Percentiles rank a stretch among this genome's conserved stretches.
Conservation (phyloP, 176 grass and related monocot species). For the Puccinellia tenuiflora region DNA sequence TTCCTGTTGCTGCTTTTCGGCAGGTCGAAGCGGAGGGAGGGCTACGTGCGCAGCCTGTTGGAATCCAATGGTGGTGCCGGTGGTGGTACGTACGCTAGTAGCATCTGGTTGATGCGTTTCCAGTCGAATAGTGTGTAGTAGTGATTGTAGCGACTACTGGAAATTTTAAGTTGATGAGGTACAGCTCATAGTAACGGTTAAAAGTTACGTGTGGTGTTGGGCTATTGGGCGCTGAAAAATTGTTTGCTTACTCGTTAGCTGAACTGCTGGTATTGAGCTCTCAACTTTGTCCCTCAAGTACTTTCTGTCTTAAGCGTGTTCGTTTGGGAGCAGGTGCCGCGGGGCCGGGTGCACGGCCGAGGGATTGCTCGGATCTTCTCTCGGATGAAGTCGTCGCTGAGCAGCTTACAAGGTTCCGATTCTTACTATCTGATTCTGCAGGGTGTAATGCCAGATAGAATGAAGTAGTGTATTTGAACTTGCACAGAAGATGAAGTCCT, state of each 20-base stretch:
- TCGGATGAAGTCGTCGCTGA: conserved; percentile 88
- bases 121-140: neutral
- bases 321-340: conserved; percentile 15
- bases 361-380: conserved; percentile 48
- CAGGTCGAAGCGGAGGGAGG: conserved; percentile 39
- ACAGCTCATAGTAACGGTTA: neutral
- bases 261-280: neutral
- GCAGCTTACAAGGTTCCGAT: conserved; percentile 78
- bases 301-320: neutral
- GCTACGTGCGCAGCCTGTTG: conserved; percentile 12
- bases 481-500: neutral
- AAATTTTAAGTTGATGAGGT: neutral
- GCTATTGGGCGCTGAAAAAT: neutral
- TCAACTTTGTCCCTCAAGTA: neutral
- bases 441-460: neutral
- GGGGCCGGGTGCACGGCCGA: neutral
- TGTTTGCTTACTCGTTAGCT: neutral
- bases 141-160: neutral
- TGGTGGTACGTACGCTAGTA: neutral
- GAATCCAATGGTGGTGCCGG: conserved; percentile 8
- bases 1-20: neutral
- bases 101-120: neutral
- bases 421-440: neutral
- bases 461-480: neutral
- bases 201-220: neutral